These are phyloP conservation scores for Rhytidhysteron rufulum DNA, from an alignment of 2,329 filamentous ascomycete species.

Conservation along the genomic window DNA sequence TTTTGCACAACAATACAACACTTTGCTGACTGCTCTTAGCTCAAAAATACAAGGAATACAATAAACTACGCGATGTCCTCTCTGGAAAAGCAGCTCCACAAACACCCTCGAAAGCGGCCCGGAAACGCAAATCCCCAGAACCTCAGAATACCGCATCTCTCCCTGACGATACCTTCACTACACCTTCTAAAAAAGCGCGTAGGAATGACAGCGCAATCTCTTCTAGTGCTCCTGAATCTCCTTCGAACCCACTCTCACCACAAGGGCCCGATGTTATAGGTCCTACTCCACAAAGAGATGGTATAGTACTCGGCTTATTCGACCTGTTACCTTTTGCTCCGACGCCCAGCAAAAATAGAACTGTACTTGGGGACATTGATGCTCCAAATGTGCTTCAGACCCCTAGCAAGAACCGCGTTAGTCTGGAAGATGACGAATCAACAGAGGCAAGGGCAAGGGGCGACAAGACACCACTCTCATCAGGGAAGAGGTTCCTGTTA, in stretches of 20 bases:
- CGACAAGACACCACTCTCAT: constrained; percentile 48
- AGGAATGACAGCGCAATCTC: constrained; percentile 12
- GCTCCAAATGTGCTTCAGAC: constrained; percentile 34
- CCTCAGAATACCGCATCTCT: constrained; percentile 25
- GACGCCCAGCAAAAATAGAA: constrained; percentile 35
- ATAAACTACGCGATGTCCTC: constrained; percentile 51
- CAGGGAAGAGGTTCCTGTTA: constrained; percentile 58
- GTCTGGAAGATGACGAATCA: constrained; percentile 23
- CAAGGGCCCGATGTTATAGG: constrained; percentile 51
- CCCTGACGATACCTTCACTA: constrained; percentile 15
- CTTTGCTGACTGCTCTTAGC: constrained; percentile 42
- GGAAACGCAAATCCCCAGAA: constrained; percentile 15
- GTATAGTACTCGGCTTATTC: constrained; percentile 72
- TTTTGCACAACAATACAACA: neutral
- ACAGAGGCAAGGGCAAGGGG: constrained; percentile 25
- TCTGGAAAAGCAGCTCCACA: constrained; percentile 22
- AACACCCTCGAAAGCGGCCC: constrained; percentile 28
- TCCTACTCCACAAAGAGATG: constrained; percentile 77
- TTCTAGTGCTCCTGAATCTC: constrained; percentile 11
- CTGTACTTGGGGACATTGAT: constrained; percentile 25
- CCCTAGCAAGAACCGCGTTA: constrained; percentile 30
- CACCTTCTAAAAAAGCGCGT: constrained; percentile 30
- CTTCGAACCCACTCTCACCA: constrained; percentile 21
- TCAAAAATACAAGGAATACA: constrained; percentile 74
- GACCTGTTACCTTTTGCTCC: constrained; percentile 62